These are phyloP conservation scores for Quercus rubra DNA, from an alignment of 306 rosid species.

Conservation along the genomic window DNA sequence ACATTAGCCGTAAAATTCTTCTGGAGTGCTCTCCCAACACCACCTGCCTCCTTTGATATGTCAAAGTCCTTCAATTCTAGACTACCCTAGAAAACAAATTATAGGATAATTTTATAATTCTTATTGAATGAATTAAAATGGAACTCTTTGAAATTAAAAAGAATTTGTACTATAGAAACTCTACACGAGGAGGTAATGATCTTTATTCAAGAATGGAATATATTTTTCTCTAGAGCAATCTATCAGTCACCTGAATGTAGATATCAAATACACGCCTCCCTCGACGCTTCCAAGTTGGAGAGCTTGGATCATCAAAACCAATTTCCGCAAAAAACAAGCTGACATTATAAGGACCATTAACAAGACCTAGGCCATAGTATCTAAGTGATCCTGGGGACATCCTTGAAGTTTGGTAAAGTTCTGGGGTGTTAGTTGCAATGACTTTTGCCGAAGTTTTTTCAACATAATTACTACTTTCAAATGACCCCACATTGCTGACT, in stretches of 20 bases:
- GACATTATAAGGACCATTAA: slow-evolving; percentile 61
- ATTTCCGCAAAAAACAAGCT: slow-evolving; percentile 68
- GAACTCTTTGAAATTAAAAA: no score
- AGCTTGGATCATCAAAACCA: slow-evolving; percentile 19
- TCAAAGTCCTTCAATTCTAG: slow-evolving; percentile 58
- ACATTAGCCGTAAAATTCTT: slow-evolving; percentile 37
- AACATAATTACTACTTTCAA: slow-evolving; percentile 7
- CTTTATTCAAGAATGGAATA: neutral
- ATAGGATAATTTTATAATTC: no score
- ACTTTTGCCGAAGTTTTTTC: slow-evolving; percentile 1
- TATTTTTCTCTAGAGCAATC: neutral
- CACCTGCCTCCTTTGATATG: slow-evolving; percentile 60
- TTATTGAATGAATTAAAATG: no score
- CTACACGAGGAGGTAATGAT: neutral
- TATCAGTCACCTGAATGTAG: slow-evolving; percentile 58
- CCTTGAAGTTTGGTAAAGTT: slow-evolving; percentile 61
- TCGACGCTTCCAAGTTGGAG: slow-evolving; percentile 50
- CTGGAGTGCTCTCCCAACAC: neutral
- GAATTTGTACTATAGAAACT: neutral
- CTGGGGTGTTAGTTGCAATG: slow-evolving; percentile 29
- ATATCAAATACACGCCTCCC: slow-evolving; percentile 72
- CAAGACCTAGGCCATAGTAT: slow-evolving; percentile 73
- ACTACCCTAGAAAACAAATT: slow-evolving; percentile 37
- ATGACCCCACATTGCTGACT: slow-evolving; percentile 70
- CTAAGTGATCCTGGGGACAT: slow-evolving; percentile 71